Conservation (phyloP, 1,139 yeast genomes). For the Kurtzmaniella natalensis region DNA sequence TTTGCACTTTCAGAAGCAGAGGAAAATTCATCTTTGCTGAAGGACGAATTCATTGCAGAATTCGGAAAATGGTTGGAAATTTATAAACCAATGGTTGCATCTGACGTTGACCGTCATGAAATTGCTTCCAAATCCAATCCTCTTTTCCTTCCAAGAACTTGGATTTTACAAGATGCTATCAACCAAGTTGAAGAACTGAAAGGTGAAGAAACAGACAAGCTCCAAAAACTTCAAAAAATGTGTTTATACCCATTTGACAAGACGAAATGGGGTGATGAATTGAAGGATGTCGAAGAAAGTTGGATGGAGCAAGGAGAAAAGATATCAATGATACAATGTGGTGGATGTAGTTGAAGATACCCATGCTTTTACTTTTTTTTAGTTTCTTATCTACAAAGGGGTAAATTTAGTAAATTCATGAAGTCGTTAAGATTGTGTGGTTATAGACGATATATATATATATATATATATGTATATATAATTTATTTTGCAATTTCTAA, state of each 20-base stretch:
- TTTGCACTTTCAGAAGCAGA: constrained; percentile 24
- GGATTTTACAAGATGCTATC: constrained; percentile 85
- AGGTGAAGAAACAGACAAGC: constrained; percentile 33
- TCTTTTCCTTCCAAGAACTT: constrained; percentile 73
- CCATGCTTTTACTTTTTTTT: background rate
- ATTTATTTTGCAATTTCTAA: constrained; percentile 21
- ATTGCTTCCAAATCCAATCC: constrained; percentile 61
- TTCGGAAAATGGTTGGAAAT: constrained; percentile 34
- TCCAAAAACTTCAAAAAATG: constrained; percentile 59
- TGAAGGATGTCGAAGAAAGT: constrained; percentile 49
- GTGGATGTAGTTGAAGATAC: constrained; percentile 53
- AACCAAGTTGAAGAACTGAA: constrained; percentile 36
- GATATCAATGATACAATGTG: constrained; percentile 57
- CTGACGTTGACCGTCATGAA: constrained; percentile 5
- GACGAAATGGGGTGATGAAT: constrained; percentile 58
- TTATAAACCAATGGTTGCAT: constrained; percentile 32
- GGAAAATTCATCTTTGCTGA: constrained; percentile 21
- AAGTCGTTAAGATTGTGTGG: background rate
- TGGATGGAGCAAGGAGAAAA: constrained; percentile 52
- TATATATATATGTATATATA: background rate
- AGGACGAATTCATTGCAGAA: constrained; percentile 28
- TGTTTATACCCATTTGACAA: constrained; percentile 57
- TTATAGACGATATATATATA: background rate
- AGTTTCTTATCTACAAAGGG: background rate
- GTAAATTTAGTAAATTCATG: background rate